Evolutionary conservation across 805 yeast species (phyloP).

Genomic region (Saccharomycopsis fermentans): DNA sequence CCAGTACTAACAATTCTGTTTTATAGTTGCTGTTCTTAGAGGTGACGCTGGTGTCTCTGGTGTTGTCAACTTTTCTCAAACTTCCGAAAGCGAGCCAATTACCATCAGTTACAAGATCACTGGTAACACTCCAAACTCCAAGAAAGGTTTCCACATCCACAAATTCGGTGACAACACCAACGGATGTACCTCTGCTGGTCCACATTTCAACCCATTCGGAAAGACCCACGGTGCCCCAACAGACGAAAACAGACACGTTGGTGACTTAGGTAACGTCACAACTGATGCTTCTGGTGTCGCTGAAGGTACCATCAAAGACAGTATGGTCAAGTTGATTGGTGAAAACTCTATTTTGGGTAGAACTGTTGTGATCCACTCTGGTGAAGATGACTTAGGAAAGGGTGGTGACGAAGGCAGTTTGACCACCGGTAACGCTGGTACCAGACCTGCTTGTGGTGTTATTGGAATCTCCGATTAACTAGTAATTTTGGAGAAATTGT

Average conservation of each 20-base stretch:
- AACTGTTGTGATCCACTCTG: conserved; percentile 90
- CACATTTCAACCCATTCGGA: conserved; percentile 88
- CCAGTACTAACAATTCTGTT: neutral
- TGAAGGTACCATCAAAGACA: conserved; percentile 78
- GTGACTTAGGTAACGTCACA: conserved; percentile 91
- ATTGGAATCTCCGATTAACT: conserved; percentile 59
- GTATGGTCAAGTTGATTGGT: conserved; percentile 71
- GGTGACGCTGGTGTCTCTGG: conserved; percentile 92
- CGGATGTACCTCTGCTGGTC: conserved; percentile 98
- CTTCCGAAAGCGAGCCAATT: conserved; percentile 69
- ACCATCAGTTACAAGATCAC: conserved; percentile 78
- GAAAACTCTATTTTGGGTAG: conserved; percentile 85
- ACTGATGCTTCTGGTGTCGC: conserved; percentile 87
- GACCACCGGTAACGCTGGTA: conserved; percentile 97
- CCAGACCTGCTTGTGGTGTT: conserved; percentile 97
- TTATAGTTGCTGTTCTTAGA: conserved; percentile 82
- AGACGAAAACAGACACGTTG: conserved; percentile 75
- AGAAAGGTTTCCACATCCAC: conserved; percentile 97
- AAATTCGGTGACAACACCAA: conserved; percentile 98
- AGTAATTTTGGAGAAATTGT: conserved; percentile 1
- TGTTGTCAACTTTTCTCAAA: conserved; percentile 78
- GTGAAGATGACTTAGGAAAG: conserved; percentile 88
- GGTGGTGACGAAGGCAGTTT: conserved; percentile 87
- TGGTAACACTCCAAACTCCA: conserved; percentile 82
- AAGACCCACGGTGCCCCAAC: conserved; percentile 90